Percentiles rank a stretch among this genome's conserved stretches.
These are phyloP conservation scores for Monilinia fructicola DNA, from an alignment of 2,329 filamentous ascomycete species.

Conservation along the genomic window DNA sequence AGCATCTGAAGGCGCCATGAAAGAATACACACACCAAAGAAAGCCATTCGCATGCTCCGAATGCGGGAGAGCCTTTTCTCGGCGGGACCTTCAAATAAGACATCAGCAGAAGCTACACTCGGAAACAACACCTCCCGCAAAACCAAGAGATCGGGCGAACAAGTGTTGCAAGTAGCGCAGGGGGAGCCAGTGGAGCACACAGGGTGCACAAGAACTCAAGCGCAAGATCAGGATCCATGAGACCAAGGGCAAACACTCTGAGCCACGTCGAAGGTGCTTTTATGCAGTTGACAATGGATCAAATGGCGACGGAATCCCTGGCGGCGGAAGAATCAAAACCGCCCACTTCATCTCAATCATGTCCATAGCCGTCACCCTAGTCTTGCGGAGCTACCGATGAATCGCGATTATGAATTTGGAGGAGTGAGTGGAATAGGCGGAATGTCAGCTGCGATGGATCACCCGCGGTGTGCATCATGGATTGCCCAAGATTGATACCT, in stretches of 20 bases:
- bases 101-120: constrained; percentile 99
- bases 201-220: constrained; percentile 92
- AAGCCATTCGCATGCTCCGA: constrained; percentile 98
- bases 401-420: constrained; percentile 64
- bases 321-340: constrained; percentile 43
- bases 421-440: constrained; percentile 42
- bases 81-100: constrained; percentile 84
- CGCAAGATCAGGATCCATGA: constrained; percentile 66
- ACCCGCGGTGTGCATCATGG: constrained; percentile 65
- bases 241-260: constrained; percentile 92
- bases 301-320: constrained; percentile 52
- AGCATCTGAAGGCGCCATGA: constrained; percentile 96
- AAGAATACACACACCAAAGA: constrained; percentile 96
- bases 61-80: constrained; percentile 90
- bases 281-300: constrained; percentile 58
- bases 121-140: constrained; percentile 81
- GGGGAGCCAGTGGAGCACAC: constrained; percentile 58
- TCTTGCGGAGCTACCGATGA: constrained; percentile 64
- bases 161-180: constrained; percentile 73
- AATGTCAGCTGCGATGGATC: constrained; percentile 68
- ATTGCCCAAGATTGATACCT: constrained; percentile 81
- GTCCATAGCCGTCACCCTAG: constrained; percentile 66
- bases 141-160: constrained; percentile 88
- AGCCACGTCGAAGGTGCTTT: constrained; percentile 82
- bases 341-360: constrained; percentile 2